These are phyloP conservation scores for Ascochyta koolunga DNA, from an alignment of 2,329 filamentous ascomycete species.

Conservation along the genomic window DNA sequence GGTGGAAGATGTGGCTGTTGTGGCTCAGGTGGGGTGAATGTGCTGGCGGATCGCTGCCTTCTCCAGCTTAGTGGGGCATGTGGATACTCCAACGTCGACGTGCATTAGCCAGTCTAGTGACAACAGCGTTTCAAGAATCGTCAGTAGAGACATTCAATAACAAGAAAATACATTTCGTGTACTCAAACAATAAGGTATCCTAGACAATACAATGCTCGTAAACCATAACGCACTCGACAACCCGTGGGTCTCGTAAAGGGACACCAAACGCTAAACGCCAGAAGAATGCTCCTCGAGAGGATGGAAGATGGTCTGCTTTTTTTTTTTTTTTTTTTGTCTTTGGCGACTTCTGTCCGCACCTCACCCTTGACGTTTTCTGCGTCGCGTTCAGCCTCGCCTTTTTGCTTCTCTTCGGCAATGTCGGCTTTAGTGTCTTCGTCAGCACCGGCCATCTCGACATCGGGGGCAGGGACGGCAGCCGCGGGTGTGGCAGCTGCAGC, in stretches of 20 bases:
- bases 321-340: conserved; percentile 19
- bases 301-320: background rate
- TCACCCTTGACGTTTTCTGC: conserved; percentile 41
- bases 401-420: conserved; percentile 28
- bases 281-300: conserved; percentile 7
- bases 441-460: conserved; percentile 42
- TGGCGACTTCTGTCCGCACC: conserved; percentile 36
- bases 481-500: conserved; percentile 7
- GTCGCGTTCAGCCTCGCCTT: conserved; percentile 37
- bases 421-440: conserved; percentile 28
- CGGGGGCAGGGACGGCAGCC: conserved; percentile 24
- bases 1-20: conserved; percentile 7
- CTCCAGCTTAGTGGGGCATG: conserved; percentile 16
- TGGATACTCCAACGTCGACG: conserved; percentile 1
- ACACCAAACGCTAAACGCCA: conserved; percentile 22
- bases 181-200: conserved; percentile 22
- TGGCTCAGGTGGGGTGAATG: conserved; percentile 33
- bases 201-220: conserved; percentile 16
- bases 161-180: too few relatives aligned
- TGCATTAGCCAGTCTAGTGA: conserved; percentile 6
- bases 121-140: background rate
- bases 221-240: conserved; percentile 24
- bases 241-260: conserved; percentile 10
- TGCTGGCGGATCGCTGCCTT: conserved; percentile 20
- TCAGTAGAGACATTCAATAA: too few relatives aligned